Evolutionary conservation across 2,329 filamentous ascomycete genomes (phyloP).

Genomic region (Zasmidium cellare): DNA sequence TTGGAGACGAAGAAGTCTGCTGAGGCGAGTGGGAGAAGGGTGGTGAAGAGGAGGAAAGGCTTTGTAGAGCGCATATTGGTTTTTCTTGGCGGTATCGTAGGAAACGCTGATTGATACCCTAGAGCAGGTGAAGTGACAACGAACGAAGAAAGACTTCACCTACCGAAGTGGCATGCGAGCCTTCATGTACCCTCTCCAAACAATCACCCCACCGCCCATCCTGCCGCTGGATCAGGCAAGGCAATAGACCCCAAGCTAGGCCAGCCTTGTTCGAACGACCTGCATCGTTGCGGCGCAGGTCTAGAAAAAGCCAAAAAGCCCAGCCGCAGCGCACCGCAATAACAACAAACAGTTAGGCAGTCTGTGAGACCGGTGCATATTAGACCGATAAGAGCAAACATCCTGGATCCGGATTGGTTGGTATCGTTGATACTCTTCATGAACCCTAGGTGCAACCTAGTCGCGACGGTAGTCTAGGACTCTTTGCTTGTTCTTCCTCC

Average conservation of each 20-base stretch:
- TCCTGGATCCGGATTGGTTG: neutral
- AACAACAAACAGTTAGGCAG: neutral
- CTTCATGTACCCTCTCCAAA: neutral
- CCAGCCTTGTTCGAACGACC: neutral
- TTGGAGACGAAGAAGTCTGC: conserved; percentile 27
- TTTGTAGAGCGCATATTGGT: neutral
- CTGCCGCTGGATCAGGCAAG: neutral
- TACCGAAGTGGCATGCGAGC: neutral
- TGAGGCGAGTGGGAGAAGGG: conserved; percentile 3
- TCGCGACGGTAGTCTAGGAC: neutral
- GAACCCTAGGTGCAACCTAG: neutral
- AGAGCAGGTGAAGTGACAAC: neutral
- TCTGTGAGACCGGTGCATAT: too few relatives aligned
- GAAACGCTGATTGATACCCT: too few relatives aligned
- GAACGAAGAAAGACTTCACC: neutral
- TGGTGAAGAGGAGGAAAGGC: neutral
- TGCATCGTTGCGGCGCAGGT: neutral
- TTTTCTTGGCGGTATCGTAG: neutral
- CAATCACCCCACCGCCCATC: neutral
- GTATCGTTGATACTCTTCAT: neutral
- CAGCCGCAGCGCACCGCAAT: neutral
- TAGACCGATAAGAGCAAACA: neutral
- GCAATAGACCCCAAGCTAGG: neutral
- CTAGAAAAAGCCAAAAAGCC: neutral
- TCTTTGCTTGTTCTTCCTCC: neutral